phyloP scores from a whole-genome alignment of 2,329 filamentous ascomycete species.

The Penicillium sclerotiorum region DNA sequence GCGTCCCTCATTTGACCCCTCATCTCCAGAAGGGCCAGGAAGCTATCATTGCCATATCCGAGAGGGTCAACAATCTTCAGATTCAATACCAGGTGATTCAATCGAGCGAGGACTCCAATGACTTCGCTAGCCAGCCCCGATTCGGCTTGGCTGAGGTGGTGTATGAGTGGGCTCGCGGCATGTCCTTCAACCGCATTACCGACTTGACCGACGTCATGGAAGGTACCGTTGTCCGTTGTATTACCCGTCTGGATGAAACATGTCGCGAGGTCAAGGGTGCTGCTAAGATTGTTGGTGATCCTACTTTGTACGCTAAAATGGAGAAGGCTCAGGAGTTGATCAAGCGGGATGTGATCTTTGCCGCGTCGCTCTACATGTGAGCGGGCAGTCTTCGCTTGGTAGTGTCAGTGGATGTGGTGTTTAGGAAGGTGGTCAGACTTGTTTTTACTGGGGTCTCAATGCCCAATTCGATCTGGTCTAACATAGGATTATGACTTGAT shows the following conservation, averaged over 20 bases:
- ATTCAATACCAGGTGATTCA: slow-evolving; percentile 90
- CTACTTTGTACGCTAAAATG: slow-evolving; percentile 94
- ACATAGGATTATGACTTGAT: no score
- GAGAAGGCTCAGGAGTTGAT: slow-evolving; percentile 96
- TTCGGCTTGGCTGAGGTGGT: slow-evolving; percentile 97
- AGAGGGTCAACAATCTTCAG: slow-evolving; percentile 90
- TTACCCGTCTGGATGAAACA: slow-evolving; percentile 91
- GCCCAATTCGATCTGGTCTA: no score
- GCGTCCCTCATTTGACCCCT: slow-evolving; percentile 76
- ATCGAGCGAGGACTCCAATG: slow-evolving; percentile 84
- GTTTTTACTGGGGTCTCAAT: no score
- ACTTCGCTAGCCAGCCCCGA: slow-evolving; percentile 82
- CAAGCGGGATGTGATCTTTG: slow-evolving; percentile 90
- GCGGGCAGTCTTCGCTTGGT: background rate
- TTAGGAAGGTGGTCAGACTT: no score
- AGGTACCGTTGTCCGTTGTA: slow-evolving; percentile 93
- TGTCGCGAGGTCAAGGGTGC: slow-evolving; percentile 98
- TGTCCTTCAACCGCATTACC: slow-evolving; percentile 98
- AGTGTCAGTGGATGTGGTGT: background rate
- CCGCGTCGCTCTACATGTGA: slow-evolving; percentile 84
- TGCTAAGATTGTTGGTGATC: slow-evolving; percentile 91
- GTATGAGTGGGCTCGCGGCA: slow-evolving; percentile 96
- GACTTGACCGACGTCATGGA: slow-evolving; percentile 95
- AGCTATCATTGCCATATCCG: slow-evolving; percentile 84
- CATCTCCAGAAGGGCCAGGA: slow-evolving; percentile 80